Evolutionary conservation across 2,329 filamentous ascomycete species (phyloP).

Genomic region (Davidsoniella australis): DNA sequence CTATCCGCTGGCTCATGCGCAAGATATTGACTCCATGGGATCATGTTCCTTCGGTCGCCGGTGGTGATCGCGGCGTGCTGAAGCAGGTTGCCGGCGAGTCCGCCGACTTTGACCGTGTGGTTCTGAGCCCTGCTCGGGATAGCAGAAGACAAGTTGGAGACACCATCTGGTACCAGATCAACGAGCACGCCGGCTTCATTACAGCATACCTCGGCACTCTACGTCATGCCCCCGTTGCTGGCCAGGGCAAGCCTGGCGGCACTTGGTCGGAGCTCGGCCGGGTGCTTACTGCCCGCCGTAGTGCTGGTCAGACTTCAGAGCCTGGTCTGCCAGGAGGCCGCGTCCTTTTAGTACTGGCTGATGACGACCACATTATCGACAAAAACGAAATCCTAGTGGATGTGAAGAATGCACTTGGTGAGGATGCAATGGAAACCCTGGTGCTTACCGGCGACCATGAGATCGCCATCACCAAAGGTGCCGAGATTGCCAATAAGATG

Average conservation of each 20-base stretch:
- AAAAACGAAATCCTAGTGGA: constrained; percentile 47
- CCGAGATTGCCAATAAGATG: constrained; percentile 33
- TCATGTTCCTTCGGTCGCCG: constrained; percentile 21
- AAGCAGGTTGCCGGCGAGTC: constrained; percentile 19
- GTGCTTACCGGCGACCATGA: constrained; percentile 51
- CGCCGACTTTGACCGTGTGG: constrained; percentile 26
- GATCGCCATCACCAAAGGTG: constrained; percentile 44
- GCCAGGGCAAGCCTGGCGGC: constrained; percentile 31
- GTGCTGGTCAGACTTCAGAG: constrained; percentile 11
- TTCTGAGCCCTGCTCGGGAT: constrained; percentile 34
- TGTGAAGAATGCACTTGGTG: constrained; percentile 36
- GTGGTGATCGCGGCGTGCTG: constrained; percentile 21
- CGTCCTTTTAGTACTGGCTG: constrained; percentile 49
- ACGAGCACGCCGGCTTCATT: constrained; percentile 49
- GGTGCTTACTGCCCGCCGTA: constrained; percentile 26
- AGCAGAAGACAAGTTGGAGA: constrained; percentile 37
- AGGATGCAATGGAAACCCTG: constrained; percentile 37
- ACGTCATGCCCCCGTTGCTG: constrained; percentile 50
- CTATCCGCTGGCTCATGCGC: constrained; percentile 37
- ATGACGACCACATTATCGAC: constrained; percentile 49
- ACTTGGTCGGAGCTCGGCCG: constrained; percentile 42
- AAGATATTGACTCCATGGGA: constrained; percentile 30
- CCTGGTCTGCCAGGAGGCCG: constrained; percentile 27
- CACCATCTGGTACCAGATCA: constrained; percentile 54
- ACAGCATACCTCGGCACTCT: constrained; percentile 55